These are phyloP conservation scores for Tanozyma kutaoensis DNA, from an alignment of 805 yeast genomes.

Conservation along the genomic window DNA sequence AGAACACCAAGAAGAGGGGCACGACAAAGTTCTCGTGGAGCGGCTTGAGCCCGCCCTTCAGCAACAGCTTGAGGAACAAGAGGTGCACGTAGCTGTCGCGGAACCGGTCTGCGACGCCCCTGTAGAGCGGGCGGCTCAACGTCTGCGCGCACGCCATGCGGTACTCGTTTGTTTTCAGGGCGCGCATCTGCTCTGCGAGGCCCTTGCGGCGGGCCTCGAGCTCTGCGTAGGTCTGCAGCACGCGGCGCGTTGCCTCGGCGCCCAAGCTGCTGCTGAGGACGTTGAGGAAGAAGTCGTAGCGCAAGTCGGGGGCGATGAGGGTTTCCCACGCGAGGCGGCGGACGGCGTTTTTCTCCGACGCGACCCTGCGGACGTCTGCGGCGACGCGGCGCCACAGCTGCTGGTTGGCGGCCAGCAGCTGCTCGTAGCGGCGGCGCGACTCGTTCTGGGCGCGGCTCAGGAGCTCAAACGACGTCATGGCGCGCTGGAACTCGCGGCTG, in stretches of 20 bases:
- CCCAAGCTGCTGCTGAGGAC: conserved; percentile 9
- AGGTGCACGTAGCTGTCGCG: conserved; percentile 14
- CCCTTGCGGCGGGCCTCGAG: conserved; percentile 10
- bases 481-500: conserved; percentile 37
- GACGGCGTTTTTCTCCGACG: conserved; percentile 14
- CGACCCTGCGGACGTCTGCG: conserved; percentile 12
- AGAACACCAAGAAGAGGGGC: conserved; percentile 19
- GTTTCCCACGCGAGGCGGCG: conserved; percentile 26
- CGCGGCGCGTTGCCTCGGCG: conserved; percentile 2
- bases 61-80: conserved; percentile 23
- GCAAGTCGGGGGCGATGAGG: conserved; percentile 11
- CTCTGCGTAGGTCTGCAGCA: conserved; percentile 7
- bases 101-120: conserved; percentile 7
- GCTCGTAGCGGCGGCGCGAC: conserved; percentile 8
- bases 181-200: conserved; percentile 15
- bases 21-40: conserved; percentile 27
- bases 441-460: conserved; percentile 6
- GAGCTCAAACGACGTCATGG: conserved; percentile 26
- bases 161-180: conserved; percentile 21
- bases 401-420: conserved; percentile 9
- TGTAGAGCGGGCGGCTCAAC: conserved; percentile 17
- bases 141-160: conserved; percentile 11
- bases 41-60: conserved; percentile 21
- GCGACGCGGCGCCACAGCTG: conserved; percentile 17
- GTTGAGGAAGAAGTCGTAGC: conserved; percentile 15